Base-by-base conservation (phyloP, 1,284 basidiomycete genomes). In the Wolfiporia cocos region DNA sequence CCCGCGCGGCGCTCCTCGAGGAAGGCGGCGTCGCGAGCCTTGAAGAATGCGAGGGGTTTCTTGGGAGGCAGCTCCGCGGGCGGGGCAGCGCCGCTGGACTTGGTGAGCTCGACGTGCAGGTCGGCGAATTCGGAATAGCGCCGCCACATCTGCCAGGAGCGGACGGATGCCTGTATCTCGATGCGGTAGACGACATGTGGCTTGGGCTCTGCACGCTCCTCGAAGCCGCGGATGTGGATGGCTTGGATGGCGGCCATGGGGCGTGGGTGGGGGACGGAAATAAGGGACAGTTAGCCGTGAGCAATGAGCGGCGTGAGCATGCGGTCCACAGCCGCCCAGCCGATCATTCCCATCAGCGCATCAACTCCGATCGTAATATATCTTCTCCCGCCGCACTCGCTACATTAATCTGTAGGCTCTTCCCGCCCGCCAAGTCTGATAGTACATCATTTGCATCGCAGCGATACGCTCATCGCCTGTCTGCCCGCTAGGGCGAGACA, bases 71-170 rank as follows among this genome's bases (percentile, higher is more conserved):
- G 74, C 11, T 74, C 55, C 11, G 68, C 73, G 15, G 92, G 92
- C 11, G 92, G 88, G 19, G 81, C 66, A 20, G 79, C 74, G 24
- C 81, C 80, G 10, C 76, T 76, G 7, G 79, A 74, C 54, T 86
- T 84, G 18, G 74, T 74, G 51, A 97, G 78, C 55, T 92, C 86
- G 28, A 76, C 76, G 63, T 96, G 76, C 18, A 98, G 79, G 49
- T 90, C 82, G 52, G 78, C 78, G 67, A 98, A 97, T 62, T 96
- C 92, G 32, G 90, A 94, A 67, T 96, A 97, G 42, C 94, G 86
- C 46, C 87, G 74, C 76, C 87, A 89, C 69, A 96, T 89, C 34
- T 86, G 80, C 93, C 93, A 97, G 59, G 89, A 85, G 49, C 87
- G 82, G 18, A 92, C 84, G 46, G 88, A 79, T 12, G 86, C 86